Evolutionary conservation across 345 rosid genomes (phyloP), one percentile per base, ranked within the genome.

Genomic region (Microthlaspi erraticum): DNA sequence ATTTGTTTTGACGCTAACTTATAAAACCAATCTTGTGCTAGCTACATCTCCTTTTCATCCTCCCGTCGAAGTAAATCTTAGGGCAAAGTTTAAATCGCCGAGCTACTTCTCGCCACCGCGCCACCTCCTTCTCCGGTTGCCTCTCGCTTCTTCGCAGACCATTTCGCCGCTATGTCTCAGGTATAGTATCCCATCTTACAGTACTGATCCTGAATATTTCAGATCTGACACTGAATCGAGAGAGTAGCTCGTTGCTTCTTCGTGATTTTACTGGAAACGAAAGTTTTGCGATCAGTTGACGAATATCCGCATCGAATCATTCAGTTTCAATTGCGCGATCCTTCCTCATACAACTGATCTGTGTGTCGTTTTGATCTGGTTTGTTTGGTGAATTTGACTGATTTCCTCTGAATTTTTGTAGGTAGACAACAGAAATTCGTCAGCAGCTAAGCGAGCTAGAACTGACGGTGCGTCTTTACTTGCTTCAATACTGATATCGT

Each of bases 391-490:
- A 9, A 36, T 64, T 14, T 39, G 72, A 48, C 9, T 16, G 8
- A 34, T 11, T 20, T 54, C 31, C 31, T 54, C 34, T 75, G 38
- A 16, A 16, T 50, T 49, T 77, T 54, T 73, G 49, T 80, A 94
- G 99, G 92, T 94, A 61, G 99, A 94, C 77, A 89, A 76, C 85
- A 86, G 97, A 79, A 94, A 94, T 63, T 89, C 99, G 2, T 92
- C 96, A 6, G 99, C 99, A 0, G 88, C 96, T 31, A 94, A 91
- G 86, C 98, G 98, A 16, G 99, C 99, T 31, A 87, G 98, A 80
- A 94, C 99, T 33, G 99, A 94, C 64, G 99, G 99, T 94, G 83
- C 38, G 74, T 1, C 14, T 16, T 65, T 39, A 11, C 67, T 60
- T 70, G 39, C 10, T n/a, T 39, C 13, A 32, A 19, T 13, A 38